Conservation (phyloP, 495 filamentous ascomycete genomes). For the Talaromyces nanjingensis region DNA sequence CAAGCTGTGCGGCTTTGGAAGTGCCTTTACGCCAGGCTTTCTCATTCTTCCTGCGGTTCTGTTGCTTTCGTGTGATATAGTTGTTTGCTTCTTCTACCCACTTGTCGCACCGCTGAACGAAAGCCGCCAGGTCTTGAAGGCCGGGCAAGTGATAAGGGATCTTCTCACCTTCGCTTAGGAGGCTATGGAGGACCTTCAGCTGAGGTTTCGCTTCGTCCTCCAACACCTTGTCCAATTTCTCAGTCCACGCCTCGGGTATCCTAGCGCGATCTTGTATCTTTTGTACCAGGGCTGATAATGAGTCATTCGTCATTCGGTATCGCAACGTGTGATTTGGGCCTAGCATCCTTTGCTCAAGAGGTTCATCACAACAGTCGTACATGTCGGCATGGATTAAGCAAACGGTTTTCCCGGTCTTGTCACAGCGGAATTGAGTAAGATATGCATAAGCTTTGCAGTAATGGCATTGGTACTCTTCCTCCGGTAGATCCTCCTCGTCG, state of each 20-base stretch:
- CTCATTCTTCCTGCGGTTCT: conserved; percentile 95
- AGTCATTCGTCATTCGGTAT: conserved; percentile 70
- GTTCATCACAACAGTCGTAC: conserved; percentile 68
- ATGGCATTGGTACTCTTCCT: conserved; percentile 84
- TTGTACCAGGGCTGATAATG: conserved; percentile 55
- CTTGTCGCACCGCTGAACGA: conserved; percentile 92
- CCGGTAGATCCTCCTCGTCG: conserved; percentile 68
- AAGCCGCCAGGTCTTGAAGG: conserved; percentile 72
- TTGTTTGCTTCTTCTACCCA: conserved; percentile 97
- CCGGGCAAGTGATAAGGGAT: conserved; percentile 90
- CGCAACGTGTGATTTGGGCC: conserved; percentile 60
- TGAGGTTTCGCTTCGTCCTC: conserved; percentile 77
- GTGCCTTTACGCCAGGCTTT: conserved; percentile 79
- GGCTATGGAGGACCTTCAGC: conserved; percentile 74
- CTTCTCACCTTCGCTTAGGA: conserved; percentile 92
- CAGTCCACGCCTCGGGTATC: conserved; percentile 81
- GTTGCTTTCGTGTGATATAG: conserved; percentile 96
- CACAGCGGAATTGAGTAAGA: conserved; percentile 82
- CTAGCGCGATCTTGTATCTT: conserved; percentile 82
- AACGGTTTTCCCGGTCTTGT: conserved; percentile 65
- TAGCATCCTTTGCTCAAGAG: conserved; percentile 51
- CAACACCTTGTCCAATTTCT: conserved; percentile 79
- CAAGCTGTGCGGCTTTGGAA: conserved; percentile 71
- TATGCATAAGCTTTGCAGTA: conserved; percentile 92
- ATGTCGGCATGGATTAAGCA: conserved; percentile 73